These are phyloP conservation scores for Farysia itapuensis DNA, from an alignment of 1,284 basidiomycete species.

Conservation along the genomic window DNA sequence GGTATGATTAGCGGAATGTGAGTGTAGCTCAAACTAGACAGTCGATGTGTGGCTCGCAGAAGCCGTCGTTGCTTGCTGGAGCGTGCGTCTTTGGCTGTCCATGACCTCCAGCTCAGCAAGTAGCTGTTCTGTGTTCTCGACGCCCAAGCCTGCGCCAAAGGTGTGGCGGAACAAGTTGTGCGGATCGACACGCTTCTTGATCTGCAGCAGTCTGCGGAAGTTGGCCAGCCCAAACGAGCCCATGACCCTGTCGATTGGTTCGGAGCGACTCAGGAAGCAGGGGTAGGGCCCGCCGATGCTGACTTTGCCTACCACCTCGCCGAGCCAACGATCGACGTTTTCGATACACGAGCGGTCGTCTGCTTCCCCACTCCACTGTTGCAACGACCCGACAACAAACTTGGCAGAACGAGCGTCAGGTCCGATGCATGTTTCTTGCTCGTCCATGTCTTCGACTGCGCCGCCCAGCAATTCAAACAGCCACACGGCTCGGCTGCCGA, in stretches of 20 bases:
- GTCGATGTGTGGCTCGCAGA: no score
- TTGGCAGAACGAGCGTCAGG: constrained; percentile 73
- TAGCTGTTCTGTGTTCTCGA: constrained; percentile 14
- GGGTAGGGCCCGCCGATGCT: constrained; percentile 45
- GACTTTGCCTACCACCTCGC: constrained; percentile 32
- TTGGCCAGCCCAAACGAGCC: constrained; percentile 41
- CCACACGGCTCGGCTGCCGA: constrained; percentile 64
- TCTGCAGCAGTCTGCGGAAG: constrained; percentile 28
- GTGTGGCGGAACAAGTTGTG: constrained; percentile 42
- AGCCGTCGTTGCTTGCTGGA: constrained; percentile 12
- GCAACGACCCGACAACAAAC: constrained; percentile 83
- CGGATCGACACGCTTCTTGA: constrained; percentile 47
- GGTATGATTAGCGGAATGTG: no score
- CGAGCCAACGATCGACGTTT: constrained; percentile 70
- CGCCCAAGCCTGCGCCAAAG: constrained; percentile 29
- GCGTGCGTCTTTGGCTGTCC: constrained; percentile 3
- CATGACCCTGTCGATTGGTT: constrained; percentile 34
- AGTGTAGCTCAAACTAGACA: no score
- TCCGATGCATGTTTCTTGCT: constrained; percentile 68
- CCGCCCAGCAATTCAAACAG: constrained; percentile 73
- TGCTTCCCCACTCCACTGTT: constrained; percentile 83
- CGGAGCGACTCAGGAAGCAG: constrained; percentile 44
- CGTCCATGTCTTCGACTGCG: constrained; percentile 70
- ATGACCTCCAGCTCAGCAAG: constrained; percentile 12
- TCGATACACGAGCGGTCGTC: constrained; percentile 76